phyloP scores from a whole-genome alignment of 805 yeast species.

The Starmerella etchellsii region DNA sequence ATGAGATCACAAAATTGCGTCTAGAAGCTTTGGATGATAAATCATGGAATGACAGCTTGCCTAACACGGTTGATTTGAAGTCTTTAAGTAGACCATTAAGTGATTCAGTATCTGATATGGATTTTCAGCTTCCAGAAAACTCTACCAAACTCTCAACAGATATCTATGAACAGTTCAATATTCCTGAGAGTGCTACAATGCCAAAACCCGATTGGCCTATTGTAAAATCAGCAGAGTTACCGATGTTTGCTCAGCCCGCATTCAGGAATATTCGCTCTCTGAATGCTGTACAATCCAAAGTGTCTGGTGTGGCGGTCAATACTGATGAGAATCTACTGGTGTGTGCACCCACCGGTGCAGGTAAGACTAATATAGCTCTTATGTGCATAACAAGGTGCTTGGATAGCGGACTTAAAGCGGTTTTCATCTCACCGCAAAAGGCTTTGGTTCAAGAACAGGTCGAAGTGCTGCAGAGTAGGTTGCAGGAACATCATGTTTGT shows the following conservation, averaged over 20 bases:
- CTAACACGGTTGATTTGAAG: constrained; percentile 51
- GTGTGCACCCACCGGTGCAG: constrained; percentile 99
- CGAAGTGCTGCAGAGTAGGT: constrained; percentile 63
- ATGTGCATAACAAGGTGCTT: constrained; percentile 56
- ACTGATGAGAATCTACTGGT: constrained; percentile 60
- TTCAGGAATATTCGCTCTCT: constrained; percentile 59
- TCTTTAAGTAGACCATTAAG: constrained; percentile 64
- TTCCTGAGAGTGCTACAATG: constrained; percentile 64
- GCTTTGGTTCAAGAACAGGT: constrained; percentile 95
- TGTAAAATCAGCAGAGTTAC: constrained; percentile 43
- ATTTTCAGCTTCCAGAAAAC: constrained; percentile 67
- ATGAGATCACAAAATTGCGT: constrained; percentile 15
- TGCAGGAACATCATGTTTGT: constrained; percentile 56
- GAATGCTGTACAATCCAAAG: constrained; percentile 73
- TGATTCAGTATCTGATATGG: constrained; percentile 49
- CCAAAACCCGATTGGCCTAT: constrained; percentile 28
- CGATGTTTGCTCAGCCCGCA: constrained; percentile 69
- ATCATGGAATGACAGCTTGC: constrained; percentile 26
- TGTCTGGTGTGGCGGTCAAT: constrained; percentile 64
- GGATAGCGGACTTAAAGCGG: constrained; percentile 54
- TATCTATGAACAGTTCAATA: constrained; percentile 73
- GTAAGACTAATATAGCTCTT: constrained; percentile 95
- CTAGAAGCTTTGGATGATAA: background rate
- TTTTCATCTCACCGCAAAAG: constrained; percentile 83
- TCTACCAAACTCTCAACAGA: constrained; percentile 64